Evolutionary conservation across 108 stramenopile species (phyloP).

Genomic region (Pseudonitzschia multistriata): DNA sequence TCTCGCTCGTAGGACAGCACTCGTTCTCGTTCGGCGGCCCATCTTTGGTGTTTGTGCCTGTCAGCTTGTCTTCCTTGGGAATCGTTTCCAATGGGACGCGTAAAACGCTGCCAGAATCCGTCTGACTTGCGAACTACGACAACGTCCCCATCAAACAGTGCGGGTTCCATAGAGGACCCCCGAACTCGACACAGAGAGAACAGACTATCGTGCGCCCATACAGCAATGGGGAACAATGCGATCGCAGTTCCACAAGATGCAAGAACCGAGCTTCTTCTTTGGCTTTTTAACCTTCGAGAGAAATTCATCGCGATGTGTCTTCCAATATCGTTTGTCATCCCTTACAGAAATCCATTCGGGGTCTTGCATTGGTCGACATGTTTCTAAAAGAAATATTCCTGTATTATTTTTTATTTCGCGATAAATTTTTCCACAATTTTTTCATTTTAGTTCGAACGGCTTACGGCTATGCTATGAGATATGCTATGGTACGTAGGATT

Average conservation of each 20-base stretch:
- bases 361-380: too few relatives aligned
- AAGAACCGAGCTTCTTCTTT: neutral
- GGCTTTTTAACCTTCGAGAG: neutral
- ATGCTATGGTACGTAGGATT: too few relatives aligned
- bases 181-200: constrained; percentile 50
- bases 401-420: too few relatives aligned
- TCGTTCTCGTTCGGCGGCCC: constrained; percentile 10
- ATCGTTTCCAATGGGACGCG: neutral
- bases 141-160: constrained; percentile 57
- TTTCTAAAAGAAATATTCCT: too few relatives aligned
- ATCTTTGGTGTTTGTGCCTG: constrained; percentile 4
- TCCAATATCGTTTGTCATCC: neutral
- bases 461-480: too few relatives aligned
- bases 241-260: constrained; percentile 5
- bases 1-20: constrained; percentile 18
- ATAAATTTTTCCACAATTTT: too few relatives aligned
- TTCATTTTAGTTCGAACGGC: too few relatives aligned
- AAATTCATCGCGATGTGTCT: neutral
- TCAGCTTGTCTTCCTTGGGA: neutral
- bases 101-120: constrained; percentile 26
- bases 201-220: constrained; percentile 51
- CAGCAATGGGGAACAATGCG: constrained; percentile 33
- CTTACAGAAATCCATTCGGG: neutral
- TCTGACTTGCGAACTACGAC: constrained; percentile 68
- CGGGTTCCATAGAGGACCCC: constrained; percentile 72